Evolutionary conservation across 495 filamentous ascomycete genomes (phyloP).

Genomic region (Chaetomium tenue): DNA sequence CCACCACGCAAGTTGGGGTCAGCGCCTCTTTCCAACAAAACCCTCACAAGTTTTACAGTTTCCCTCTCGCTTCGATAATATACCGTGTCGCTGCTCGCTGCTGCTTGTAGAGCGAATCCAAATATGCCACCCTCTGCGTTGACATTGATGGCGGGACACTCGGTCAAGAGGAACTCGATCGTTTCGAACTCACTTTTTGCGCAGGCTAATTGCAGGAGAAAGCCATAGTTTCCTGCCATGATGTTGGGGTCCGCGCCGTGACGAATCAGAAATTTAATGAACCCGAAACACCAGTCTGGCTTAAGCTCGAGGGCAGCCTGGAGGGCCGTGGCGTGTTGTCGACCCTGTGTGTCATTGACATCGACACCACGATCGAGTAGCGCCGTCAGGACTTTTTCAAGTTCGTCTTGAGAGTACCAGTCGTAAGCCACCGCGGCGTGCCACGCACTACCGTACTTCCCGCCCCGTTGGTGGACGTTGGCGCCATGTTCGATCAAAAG

Average conservation of each 20-base stretch:
- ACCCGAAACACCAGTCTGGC: too few species aligned
- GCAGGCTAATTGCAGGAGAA: too few species aligned
- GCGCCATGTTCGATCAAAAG: not conserved
- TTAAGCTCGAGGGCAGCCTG: not conserved
- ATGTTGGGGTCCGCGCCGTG: not conserved
- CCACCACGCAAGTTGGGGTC: not conserved
- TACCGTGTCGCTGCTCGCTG: not conserved
- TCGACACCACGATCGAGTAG: not conserved
- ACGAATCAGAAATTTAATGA: not conserved
- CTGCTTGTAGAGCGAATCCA: slow-evolving; percentile 1
- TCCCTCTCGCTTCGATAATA: too few species aligned
- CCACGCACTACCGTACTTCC: not conserved
- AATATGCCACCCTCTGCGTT: not conserved
- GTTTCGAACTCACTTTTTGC: not conserved
- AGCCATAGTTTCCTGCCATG: too few species aligned
- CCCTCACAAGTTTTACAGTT: not conserved
- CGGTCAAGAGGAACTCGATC: not conserved
- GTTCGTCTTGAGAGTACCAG: too few species aligned
- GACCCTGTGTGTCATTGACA: not conserved
- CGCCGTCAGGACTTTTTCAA: not conserved
- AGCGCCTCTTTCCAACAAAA: not conserved
- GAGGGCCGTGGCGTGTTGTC: not conserved
- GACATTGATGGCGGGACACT: not conserved
- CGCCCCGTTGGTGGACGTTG: not conserved
- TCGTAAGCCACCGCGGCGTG: not conserved